Base-by-base conservation (phyloP, 2,329 filamentous ascomycete species). In the Aspergillus pseudoviridinutans region DNA sequence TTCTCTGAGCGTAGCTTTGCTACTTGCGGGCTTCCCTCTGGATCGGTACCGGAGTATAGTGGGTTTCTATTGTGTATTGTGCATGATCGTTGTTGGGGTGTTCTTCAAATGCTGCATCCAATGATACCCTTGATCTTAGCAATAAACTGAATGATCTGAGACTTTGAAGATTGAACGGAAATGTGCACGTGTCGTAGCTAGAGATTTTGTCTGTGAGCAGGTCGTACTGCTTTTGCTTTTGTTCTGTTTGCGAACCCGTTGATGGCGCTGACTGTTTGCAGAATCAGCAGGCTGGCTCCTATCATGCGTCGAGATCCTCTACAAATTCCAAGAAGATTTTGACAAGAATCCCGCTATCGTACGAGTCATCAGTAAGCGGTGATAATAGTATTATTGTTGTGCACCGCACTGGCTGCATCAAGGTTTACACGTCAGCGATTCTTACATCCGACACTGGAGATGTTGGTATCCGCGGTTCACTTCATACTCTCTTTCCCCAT, bases 101-200 rank as follows among this genome's bases (percentile, higher is more conserved):
- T 52, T 56, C 53, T 47, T 55, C 3, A 57, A 47, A 53, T 42
- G 53, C 32, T 57, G 42, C 42, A 59, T 57, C 64, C 53, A 62
- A 54, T 64, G 65, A 67, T 67, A 67, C 65, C 65, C 65, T 57
- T 60, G 54, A 61, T 58, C 58, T 58, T 10, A 4, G 25, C 44
- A 47, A 25, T 22, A 47, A 10, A 47, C n/a, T 25, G 22, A 27
- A 47, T 22, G 22, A 47, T 17, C 22, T 17, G 6, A 47, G 44
- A 7, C 24, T 14, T 47, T 17, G 22, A 27, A 25, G 10, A 14
- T 5, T 24, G 9, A 25, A 24, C 2, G 44, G 41, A 24, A 25
- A 14, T 14, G 10, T 47, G 9, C 44, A 47, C 32, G 5, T 38
- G 32, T 17, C 32, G 32, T 38, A 38, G 32, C 14, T 38, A 38